These are phyloP conservation scores for Puccinia polysora DNA, from an alignment of 1,284 basidiomycete species.

Conservation along the genomic window DNA sequence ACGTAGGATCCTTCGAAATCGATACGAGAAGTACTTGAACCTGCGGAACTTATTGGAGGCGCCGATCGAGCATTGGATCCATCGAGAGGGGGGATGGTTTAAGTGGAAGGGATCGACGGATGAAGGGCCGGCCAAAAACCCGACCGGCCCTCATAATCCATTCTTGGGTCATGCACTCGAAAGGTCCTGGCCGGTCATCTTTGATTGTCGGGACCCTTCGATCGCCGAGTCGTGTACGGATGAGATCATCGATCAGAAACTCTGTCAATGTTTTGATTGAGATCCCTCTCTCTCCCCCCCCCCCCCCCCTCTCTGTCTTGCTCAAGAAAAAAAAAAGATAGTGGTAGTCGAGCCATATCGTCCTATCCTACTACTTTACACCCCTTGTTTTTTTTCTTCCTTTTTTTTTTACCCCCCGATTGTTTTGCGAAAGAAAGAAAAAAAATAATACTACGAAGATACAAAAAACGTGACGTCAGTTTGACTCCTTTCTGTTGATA, in stretches of 20 bases:
- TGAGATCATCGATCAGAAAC: not conserved
- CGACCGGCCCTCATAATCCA: not conserved
- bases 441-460: too few species aligned
- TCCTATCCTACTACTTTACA: too few species aligned
- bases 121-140: not conserved
- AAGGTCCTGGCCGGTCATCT: conserved; percentile 52
- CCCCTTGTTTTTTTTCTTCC: too few species aligned
- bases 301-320: too few species aligned
- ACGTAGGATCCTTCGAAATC: conserved; percentile 48
- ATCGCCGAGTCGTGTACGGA: conserved; percentile 30
- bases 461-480: too few species aligned
- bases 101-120: conserved; percentile 42
- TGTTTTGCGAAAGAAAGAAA: too few species aligned
- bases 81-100: conserved; percentile 51
- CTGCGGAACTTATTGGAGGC: conserved; percentile 49
- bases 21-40: conserved; percentile 47
- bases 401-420: too few species aligned
- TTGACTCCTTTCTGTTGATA: too few species aligned
- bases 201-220: conserved; percentile 47
- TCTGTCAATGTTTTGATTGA: conserved; percentile 39
- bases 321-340: too few species aligned
- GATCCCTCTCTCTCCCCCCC: too few species aligned
- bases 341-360: too few species aligned
- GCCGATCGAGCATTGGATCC: conserved; percentile 51
- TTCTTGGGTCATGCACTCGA: conserved; percentile 51